Base-by-base conservation (phyloP, 768 basidiomycete genomes). In the Termitomyces sp. region DNA sequence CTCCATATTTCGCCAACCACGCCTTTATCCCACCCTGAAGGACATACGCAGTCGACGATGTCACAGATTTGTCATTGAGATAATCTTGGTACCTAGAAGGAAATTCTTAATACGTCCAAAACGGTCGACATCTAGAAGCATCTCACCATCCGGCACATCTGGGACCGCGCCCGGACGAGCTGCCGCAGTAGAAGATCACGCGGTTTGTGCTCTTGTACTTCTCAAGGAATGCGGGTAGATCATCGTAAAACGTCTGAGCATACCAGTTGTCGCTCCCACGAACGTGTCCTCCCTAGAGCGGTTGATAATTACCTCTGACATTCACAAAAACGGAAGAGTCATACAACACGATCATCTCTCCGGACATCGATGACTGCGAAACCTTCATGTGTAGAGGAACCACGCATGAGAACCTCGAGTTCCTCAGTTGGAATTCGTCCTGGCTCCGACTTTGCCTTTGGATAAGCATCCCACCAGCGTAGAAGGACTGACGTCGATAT, bases 391-490 rank as follows among this genome's bases (percentile, higher is more conserved):
- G 48, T 51, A n/a, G 45, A 40, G 1, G 57, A 46, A 28, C 64
- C 52, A 1, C 64, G 65, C 22, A 76, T 64, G 11, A 76, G 64
- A 19, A 55, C 61, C 19, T 70, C 75, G 0, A 82, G 69, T 19
- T 76, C 72, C 14, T 70, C 71, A 8, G 68, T 67, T 2, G 71
- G 64, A 30, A 79, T 46, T 2, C 60, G 43, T 1, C 63, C 61
- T 5, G 71, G 69, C 1, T 69, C 61, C 1, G 77, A 72, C 40
- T 63, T 60, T 35, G 68, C 65, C 5, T 59, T 43, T 0, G 83
- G 82, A 60, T 78, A 82, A 0, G 79, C 81, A 52, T 82, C 76
- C 80, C 78, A 81, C 78, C 78, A 83, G 2, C 68, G 68, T 15
- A 67, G 62, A 32, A 83, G 70, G n/a, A 65, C 62, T 2, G 65